Percentiles rank a stretch among this genome's conserved stretches.
These are phyloP conservation scores for Penicillium antarcticum DNA, from an alignment of 495 filamentous ascomycete species.

Conservation along the genomic window DNA sequence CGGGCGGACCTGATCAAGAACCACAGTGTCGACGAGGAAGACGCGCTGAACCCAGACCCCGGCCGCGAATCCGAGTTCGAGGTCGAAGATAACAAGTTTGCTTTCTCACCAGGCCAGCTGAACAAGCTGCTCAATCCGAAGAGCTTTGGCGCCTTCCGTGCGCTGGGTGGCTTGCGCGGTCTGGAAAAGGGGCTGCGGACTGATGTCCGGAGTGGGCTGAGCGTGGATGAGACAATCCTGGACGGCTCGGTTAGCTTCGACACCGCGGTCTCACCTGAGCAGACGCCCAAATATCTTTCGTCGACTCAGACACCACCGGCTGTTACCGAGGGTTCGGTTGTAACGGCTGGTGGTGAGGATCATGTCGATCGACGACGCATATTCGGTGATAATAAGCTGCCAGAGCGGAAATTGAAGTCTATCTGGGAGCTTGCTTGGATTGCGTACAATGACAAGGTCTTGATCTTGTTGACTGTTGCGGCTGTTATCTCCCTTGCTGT, in stretches of 20 bases:
- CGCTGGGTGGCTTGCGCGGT: slow-evolving; percentile 72
- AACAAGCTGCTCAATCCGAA: slow-evolving; percentile 80
- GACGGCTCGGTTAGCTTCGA: slow-evolving; percentile 68
- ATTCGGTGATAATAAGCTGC: slow-evolving; percentile 67
- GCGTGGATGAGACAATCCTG: slow-evolving; percentile 66
- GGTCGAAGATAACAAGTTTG: slow-evolving; percentile 75
- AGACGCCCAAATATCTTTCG: slow-evolving; percentile 28
- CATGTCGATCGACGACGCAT: slow-evolving; percentile 65
- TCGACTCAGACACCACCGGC: slow-evolving; percentile 25
- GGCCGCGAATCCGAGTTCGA: slow-evolving; percentile 69
- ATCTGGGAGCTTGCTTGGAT: slow-evolving; percentile 76
- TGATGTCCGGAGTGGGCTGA: slow-evolving; percentile 63
- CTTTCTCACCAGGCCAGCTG: slow-evolving; percentile 77
- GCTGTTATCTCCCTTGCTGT: slow-evolving; percentile 81
- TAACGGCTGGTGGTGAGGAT: slow-evolving; percentile 28
- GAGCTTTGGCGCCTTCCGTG: slow-evolving; percentile 70
- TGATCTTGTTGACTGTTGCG: slow-evolving; percentile 74
- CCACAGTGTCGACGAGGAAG: slow-evolving; percentile 48
- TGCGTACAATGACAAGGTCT: slow-evolving; percentile 79
- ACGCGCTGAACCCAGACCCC: slow-evolving; percentile 65
- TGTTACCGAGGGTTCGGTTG: slow-evolving; percentile 20
- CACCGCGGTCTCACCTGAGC: slow-evolving; percentile 43
- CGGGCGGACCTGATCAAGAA: slow-evolving; percentile 37
- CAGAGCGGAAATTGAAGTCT: slow-evolving; percentile 67
- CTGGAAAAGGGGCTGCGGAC: slow-evolving; percentile 76